phyloP scores from a whole-genome alignment of 495 filamentous ascomycete species.

The Aspergillus ellipticus region DNA sequence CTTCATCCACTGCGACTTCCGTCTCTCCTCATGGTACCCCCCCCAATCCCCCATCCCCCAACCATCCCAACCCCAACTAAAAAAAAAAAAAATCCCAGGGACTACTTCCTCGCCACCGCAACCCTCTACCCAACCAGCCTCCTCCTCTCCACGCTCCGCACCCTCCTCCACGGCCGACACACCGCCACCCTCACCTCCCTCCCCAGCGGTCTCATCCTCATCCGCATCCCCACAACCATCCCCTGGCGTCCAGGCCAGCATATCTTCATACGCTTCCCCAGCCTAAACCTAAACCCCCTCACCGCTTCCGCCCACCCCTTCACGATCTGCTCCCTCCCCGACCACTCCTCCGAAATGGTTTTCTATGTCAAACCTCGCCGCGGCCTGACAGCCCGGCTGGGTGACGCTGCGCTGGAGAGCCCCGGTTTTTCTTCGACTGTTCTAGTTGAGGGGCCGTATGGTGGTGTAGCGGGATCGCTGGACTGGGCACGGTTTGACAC shows the following conservation, averaged over 20 bases:
- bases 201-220: conserved; percentile 38
- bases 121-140: conserved; percentile 46
- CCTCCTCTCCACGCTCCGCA: conserved; percentile 39
- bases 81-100: too few species aligned
- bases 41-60: background rate
- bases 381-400: conserved; percentile 43
- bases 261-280: conserved; percentile 47
- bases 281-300: conserved; percentile 26
- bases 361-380: conserved; percentile 41
- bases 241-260: conserved; percentile 49
- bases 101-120: conserved; percentile 58
- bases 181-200: conserved; percentile 41
- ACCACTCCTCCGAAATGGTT: conserved; percentile 22
- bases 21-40: conserved; percentile 50
- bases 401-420: conserved; percentile 23
- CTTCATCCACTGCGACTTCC: conserved; percentile 57
- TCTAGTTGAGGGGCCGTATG: conserved; percentile 49
- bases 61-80: conserved; percentile 9
- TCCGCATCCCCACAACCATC: conserved; percentile 43
- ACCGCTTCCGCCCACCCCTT: conserved; percentile 48
- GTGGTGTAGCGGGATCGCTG: conserved; percentile 32
- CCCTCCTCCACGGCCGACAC: conserved; percentile 43
- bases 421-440: conserved; percentile 31
- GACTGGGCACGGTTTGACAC: conserved; percentile 29
- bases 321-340: conserved; percentile 44